These are phyloP conservation scores for Microthlaspi erraticum DNA, from an alignment of 345 rosid species.

Conservation along the genomic window DNA sequence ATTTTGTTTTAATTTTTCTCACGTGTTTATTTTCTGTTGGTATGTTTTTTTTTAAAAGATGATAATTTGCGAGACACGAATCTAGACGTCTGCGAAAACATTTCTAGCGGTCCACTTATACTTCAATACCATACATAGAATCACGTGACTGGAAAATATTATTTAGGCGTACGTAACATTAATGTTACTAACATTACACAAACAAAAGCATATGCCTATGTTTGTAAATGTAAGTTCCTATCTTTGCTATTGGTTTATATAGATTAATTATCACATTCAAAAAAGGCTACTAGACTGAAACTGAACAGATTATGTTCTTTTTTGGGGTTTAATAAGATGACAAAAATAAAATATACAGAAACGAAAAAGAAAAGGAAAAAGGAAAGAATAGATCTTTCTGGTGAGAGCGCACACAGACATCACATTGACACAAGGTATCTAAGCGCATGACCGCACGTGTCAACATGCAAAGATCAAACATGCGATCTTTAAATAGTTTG, in stretches of 20 bases:
- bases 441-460: conserved; percentile 46
- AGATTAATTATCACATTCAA: background rate
- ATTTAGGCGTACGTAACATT: conserved; percentile 7
- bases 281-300: conserved; percentile 25
- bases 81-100: conserved; percentile 25
- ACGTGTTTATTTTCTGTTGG: background rate
- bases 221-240: conserved; percentile 4
- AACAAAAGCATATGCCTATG: conserved; percentile 28
- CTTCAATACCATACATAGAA: conserved; percentile 4
- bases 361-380: conserved; percentile 24
- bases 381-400: conserved; percentile 39
- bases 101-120: conserved; percentile 23
- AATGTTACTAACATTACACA: conserved; percentile 27
- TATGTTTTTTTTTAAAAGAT: background rate
- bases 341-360: background rate
- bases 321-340: background rate
- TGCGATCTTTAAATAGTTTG: conserved; percentile 3
- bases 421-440: conserved; percentile 46
- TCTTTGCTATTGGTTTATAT: background rate
- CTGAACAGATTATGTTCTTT: background rate
- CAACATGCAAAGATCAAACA: conserved; percentile 42
- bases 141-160: conserved; percentile 14
- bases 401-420: conserved; percentile 27
- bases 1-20: background rate
- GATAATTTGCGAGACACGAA: conserved; percentile 5